Evolutionary conservation across 768 basidiomycete genomes (phyloP).

Genomic region (Boletus bicolor): DNA sequence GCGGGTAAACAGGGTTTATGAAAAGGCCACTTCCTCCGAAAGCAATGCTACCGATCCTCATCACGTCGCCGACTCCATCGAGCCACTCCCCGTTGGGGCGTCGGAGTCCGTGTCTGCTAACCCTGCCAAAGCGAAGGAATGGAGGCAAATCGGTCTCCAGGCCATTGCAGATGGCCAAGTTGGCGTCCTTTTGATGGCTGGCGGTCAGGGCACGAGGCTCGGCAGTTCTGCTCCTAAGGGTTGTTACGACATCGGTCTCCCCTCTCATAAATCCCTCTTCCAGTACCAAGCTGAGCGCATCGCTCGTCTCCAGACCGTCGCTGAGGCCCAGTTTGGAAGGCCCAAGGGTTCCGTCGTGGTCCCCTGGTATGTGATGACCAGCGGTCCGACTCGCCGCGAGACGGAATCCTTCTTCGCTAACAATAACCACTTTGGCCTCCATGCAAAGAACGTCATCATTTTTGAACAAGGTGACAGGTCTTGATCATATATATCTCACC

Average conservation of each 20-base stretch:
- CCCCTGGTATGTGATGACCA: slow-evolving; percentile 99
- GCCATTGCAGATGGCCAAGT: slow-evolving; percentile 83
- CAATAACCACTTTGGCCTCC: slow-evolving; percentile 79
- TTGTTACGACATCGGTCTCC: slow-evolving; percentile 95
- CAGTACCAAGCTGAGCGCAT: slow-evolving; percentile 98
- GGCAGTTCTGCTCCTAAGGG: slow-evolving; percentile 94
- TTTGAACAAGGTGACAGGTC: slow-evolving; percentile 86
- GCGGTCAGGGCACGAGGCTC: slow-evolving; percentile 93
- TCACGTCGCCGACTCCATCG: slow-evolving; percentile 51
- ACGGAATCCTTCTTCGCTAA: slow-evolving; percentile 83
- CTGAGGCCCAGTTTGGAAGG: slow-evolving; percentile 53
- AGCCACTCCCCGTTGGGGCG: slow-evolving; percentile 77
- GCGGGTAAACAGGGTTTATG: slow-evolving; percentile 87
- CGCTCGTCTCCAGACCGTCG: slow-evolving; percentile 73
- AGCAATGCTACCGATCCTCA: slow-evolving; percentile 41
- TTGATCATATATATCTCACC: not conserved
- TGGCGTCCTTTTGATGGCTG: slow-evolving; percentile 96
- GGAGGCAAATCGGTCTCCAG: slow-evolving; percentile 74
- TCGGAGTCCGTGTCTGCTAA: slow-evolving; percentile 59
- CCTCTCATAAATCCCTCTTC: slow-evolving; percentile 91
- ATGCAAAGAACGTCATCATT: slow-evolving; percentile 76
- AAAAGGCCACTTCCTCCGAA: slow-evolving; percentile 70
- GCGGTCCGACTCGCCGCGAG: slow-evolving; percentile 85
- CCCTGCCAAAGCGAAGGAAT: slow-evolving; percentile 59
- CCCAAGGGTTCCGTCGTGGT: slow-evolving; percentile 63